These are phyloP conservation scores for Mortierella sp. DNA, from an alignment of 371 early-diverging fungal species.

Conservation along the genomic window DNA sequence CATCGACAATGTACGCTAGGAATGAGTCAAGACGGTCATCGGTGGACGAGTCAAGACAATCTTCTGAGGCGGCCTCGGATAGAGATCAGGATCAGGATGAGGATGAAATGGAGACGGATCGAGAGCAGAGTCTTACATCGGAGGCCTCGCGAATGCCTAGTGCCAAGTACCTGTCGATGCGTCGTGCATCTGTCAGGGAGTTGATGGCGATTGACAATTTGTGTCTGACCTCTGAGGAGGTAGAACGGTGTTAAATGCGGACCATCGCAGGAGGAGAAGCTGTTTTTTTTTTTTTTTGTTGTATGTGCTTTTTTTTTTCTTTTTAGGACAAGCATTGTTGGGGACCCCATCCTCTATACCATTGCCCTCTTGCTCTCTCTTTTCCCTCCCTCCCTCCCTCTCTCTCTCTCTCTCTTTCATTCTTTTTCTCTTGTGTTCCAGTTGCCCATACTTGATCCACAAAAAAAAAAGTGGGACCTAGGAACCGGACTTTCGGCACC, in stretches of 20 bases:
- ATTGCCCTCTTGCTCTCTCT: too few species aligned
- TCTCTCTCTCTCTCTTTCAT: neutral
- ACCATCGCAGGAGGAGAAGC: neutral
- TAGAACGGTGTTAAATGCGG: conserved; percentile 15
- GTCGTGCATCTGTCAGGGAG: conserved; percentile 48
- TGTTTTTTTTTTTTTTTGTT: too few species aligned
- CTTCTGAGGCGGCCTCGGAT: conserved; percentile 35
- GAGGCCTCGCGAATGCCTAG: conserved; percentile 9
- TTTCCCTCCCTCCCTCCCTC: neutral
- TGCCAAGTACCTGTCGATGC: conserved; percentile 23
- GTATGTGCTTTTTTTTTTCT: too few species aligned
- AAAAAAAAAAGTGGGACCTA: neutral
- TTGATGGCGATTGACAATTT: conserved; percentile 48
- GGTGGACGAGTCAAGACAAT: conserved; percentile 10
- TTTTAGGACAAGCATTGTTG: too few species aligned
- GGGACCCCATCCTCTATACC: neutral
- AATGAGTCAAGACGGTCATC: conserved; percentile 23
- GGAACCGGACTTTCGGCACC: neutral
- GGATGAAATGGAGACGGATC: conserved; percentile 13
- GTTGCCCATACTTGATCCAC: neutral
- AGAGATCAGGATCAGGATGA: conserved; percentile 20
- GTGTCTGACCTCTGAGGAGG: conserved; percentile 46
- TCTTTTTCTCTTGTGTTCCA: neutral
- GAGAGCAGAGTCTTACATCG: neutral
- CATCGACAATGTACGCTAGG: too few species aligned